phyloP scores from a whole-genome alignment of 345 rosid genomes.

The sweet orange (Citrus sinensis) region DNA sequence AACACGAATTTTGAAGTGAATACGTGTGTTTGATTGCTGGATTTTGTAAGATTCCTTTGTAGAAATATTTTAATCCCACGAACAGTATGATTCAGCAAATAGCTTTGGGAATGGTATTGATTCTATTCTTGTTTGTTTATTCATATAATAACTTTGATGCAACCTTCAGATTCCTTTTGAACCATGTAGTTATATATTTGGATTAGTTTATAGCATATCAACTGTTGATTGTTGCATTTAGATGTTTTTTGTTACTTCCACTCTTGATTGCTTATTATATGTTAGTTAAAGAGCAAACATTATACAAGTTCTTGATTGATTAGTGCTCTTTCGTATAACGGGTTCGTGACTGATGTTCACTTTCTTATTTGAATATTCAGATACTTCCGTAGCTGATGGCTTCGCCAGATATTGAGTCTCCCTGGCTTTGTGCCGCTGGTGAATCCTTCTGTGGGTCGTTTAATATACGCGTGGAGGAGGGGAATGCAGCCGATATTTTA shows the following conservation, averaged over 20 bases:
- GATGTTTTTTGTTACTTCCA: too few relatives aligned
- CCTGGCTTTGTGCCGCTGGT: slow-evolving; percentile 30
- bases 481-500: slow-evolving; percentile 30
- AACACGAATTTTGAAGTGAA: neutral
- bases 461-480: slow-evolving; percentile 31
- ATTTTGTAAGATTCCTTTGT: neutral
- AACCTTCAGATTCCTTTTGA: too few relatives aligned
- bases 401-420: slow-evolving; percentile 42
- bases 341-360: neutral
- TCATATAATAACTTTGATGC: too few relatives aligned
- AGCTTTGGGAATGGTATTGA: neutral
- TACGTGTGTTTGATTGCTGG: neutral
- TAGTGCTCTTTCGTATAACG: too few relatives aligned
- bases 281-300: too few relatives aligned
- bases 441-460: slow-evolving; percentile 40
- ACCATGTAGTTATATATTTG: too few relatives aligned
- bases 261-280: too few relatives aligned
- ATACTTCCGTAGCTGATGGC: slow-evolving; percentile 38
- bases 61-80: neutral
- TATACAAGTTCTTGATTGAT: too few relatives aligned
- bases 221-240: too few relatives aligned
- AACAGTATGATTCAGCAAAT: neutral
- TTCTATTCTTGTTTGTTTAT: too few relatives aligned
- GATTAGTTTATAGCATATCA: too few relatives aligned
- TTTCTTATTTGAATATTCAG: neutral